These are phyloP conservation scores for Erythrobasidium hasegawianum DNA, from an alignment of 1,284 basidiomycete genomes.

Conservation along the genomic window DNA sequence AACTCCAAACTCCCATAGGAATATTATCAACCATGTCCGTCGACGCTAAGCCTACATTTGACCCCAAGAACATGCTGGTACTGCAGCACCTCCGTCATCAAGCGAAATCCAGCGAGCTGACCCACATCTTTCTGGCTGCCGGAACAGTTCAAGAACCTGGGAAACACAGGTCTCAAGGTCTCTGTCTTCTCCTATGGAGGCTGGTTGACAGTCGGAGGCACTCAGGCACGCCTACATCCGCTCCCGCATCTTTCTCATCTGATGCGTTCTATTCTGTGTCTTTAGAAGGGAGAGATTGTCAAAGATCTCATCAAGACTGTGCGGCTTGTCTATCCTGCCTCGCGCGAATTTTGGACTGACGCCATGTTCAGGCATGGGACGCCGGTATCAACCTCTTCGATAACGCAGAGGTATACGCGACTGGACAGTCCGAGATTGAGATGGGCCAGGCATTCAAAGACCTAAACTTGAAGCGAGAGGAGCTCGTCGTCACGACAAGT, in stretches of 20 bases:
- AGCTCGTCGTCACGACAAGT: constrained; percentile 51
- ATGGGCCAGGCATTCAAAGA: constrained; percentile 48
- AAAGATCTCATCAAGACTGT: constrained; percentile 36
- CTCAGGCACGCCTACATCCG: too few relatives aligned
- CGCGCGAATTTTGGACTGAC: too few relatives aligned
- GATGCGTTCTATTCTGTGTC: too few relatives aligned
- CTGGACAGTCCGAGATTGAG: constrained; percentile 36
- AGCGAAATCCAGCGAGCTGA: neutral
- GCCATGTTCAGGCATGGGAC: constrained; percentile 8
- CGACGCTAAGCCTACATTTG: constrained; percentile 22
- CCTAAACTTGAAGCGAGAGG: constrained; percentile 48
- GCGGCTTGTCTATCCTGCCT: neutral
- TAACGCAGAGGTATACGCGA: constrained; percentile 32
- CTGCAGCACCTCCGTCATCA: too few relatives aligned
- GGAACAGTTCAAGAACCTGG: constrained; percentile 15
- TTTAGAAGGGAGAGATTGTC: constrained; percentile 32
- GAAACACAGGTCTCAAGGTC: constrained; percentile 26
- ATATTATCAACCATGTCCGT: constrained; percentile 16
- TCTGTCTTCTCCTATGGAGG: constrained; percentile 35
- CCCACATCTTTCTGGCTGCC: too few relatives aligned
- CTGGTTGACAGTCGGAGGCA: constrained; percentile 30
- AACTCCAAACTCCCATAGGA: neutral
- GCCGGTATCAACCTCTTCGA: constrained; percentile 36
- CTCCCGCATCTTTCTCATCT: too few relatives aligned
- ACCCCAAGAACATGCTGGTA: constrained; percentile 20